A percentile compares a stretch with the other conserved stretches of the same genome.
These are phyloP conservation scores for Diplodia corticola DNA, from an alignment of 2,329 filamentous ascomycete genomes.

Conservation along the genomic window DNA sequence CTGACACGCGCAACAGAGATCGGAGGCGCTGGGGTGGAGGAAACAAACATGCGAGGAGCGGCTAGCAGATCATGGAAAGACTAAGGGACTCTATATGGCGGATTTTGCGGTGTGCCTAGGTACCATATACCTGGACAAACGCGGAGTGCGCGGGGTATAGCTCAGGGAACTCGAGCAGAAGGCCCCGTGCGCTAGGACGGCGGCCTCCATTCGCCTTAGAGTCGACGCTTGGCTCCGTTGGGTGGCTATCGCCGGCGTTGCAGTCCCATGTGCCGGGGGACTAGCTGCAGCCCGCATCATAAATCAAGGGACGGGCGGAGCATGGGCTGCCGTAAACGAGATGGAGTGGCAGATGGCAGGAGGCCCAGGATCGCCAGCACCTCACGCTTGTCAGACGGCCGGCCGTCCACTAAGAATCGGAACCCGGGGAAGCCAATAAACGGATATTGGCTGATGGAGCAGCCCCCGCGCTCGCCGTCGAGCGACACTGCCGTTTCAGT, in stretches of 20 bases:
- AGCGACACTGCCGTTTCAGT: constrained; percentile 19
- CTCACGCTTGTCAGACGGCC: constrained; percentile 23
- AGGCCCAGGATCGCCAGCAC: constrained; percentile 22
- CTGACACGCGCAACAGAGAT: constrained; percentile 1
- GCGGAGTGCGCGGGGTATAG: constrained; percentile 38
- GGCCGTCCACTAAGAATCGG: constrained; percentile 18
- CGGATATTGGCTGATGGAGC: constrained; percentile 40
- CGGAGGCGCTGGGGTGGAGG: constrained; percentile 5
- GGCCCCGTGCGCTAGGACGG: constrained; percentile 20
- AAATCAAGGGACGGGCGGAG: constrained; percentile 23
- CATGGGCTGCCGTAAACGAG: constrained; percentile 24
- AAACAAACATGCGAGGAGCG: constrained; percentile 13
- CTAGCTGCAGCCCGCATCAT: constrained; percentile 22
- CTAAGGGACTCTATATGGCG: constrained; percentile 13
- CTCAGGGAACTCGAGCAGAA: constrained; percentile 27
- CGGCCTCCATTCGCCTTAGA: constrained; percentile 17
- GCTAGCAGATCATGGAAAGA: constrained; percentile 1
- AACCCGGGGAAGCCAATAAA: constrained; percentile 32
- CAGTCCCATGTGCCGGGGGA: constrained; percentile 20
- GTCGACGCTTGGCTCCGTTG: constrained; percentile 24
- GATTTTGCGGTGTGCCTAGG: constrained; percentile 35
- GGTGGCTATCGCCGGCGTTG: constrained; percentile 21
- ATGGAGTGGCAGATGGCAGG: constrained; percentile 22
- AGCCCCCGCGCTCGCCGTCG: constrained; percentile 19
- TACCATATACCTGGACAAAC: constrained; percentile 39